These are phyloP conservation scores for Suillus americanus DNA, from an alignment of 768 basidiomycete genomes.

Conservation along the genomic window DNA sequence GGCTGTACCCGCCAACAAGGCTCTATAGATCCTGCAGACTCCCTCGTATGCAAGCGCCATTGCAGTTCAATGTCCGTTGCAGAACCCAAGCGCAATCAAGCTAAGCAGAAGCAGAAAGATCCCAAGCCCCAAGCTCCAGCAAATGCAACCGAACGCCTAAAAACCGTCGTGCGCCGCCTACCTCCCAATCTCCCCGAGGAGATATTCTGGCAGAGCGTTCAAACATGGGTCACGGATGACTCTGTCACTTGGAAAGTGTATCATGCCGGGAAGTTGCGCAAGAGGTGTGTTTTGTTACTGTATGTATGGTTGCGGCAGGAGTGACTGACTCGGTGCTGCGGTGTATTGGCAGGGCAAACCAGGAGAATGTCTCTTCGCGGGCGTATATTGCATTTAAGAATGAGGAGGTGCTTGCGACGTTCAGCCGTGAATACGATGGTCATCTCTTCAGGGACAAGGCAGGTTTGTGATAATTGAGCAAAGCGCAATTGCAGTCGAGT, in stretches of 20 bases:
- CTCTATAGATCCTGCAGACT: background rate
- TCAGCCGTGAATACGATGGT: slow-evolving; percentile 86
- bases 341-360: slow-evolving; percentile 55
- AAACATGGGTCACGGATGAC: slow-evolving; percentile 79
- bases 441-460: slow-evolving; percentile 90
- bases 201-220: slow-evolving; percentile 91
- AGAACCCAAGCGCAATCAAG: slow-evolving; percentile 18
- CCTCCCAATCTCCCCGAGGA: slow-evolving; percentile 92
- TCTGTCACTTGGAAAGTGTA: slow-evolving; percentile 66
- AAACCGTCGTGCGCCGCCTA: slow-evolving; percentile 83
- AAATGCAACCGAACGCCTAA: slow-evolving; percentile 59
- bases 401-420: slow-evolving; percentile 66
- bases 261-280: slow-evolving; percentile 66
- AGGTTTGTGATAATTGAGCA: slow-evolving; percentile 48
- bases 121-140: slow-evolving; percentile 26
- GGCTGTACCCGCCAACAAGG: background rate
- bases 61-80: slow-evolving; percentile 19
- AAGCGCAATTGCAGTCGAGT: background rate
- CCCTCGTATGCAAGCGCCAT: slow-evolving; percentile 1
- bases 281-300: slow-evolving; percentile 46
- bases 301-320: background rate
- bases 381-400: slow-evolving; percentile 91
- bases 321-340: background rate
- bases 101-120: slow-evolving; percentile 34
- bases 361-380: slow-evolving; percentile 82